Evolutionary conservation across 805 yeast species (phyloP), one percentile per base, ranked within the genome.

Genomic region (Schizosaccharomyces japonicus): DNA sequence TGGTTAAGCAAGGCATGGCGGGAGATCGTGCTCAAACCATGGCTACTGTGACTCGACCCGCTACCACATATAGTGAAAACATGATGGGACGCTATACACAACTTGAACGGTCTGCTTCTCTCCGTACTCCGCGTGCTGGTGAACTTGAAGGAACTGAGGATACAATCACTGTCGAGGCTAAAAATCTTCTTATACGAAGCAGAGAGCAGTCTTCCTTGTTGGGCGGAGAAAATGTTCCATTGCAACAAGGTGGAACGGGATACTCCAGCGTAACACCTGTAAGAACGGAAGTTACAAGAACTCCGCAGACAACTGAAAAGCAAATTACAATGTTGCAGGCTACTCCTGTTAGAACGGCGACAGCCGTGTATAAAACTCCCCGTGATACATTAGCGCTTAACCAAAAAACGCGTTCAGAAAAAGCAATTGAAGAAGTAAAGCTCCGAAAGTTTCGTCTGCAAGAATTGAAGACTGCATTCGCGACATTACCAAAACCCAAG

Each of bases 401-500:
- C 23, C n/a, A n/a, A n/a, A n/a, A n/a, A n/a, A 36, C 10, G 17
- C 30, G 27, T 31, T 11, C 27, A 13, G 21, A 40, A 50, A 21
- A 57, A 52, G 39, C 49, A 45, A 13, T 36, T 52, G 6, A 56
- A 54, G 4, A 40, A 51, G 26, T 52, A 49, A 26, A 39, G 40
- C 17, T 30, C 44, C 7, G 49, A 47, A 45, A 32, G 53, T 53
- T 5, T 47, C 40, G 25, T 11, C 15, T 19, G 3, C 31, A 45
- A 15, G 26, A 10, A 15, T 30, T 45, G 10, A 15, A 17, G 17
- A 17, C 47, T 8, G 49, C 51, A 2, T 49, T 53, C 30, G 39
- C 50, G 17, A 49, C 42, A 33, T 45, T 68, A 32, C 76, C 68
- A 6, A 54, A 55, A 47, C 71, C 72, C 25, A 62, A 53, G 49